These are phyloP conservation scores for Populus euphratica DNA, from an alignment of 345 rosid species.

Conservation along the genomic window DNA sequence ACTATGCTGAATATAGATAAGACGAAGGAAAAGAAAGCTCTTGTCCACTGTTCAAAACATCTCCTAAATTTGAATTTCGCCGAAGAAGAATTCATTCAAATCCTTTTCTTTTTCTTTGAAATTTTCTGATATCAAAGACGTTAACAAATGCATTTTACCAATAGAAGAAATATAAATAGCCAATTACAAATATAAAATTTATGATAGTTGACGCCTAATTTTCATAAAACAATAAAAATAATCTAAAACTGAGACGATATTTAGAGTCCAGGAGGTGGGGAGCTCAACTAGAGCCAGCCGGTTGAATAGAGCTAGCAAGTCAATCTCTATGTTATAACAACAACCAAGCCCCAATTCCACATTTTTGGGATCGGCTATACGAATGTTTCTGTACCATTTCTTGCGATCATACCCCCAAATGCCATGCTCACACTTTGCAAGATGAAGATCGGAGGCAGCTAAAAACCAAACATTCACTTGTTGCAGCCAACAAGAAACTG, in stretches of 20 bases:
- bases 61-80: no score
- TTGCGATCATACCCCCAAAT: not conserved
- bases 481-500: not conserved
- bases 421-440: not conserved
- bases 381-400: no score
- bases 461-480: not conserved
- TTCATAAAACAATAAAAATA: no score
- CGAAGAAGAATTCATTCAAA: not conserved
- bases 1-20: no score
- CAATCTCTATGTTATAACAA: not conserved
- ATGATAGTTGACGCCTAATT: not conserved
- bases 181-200: not conserved
- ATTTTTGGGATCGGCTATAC: not conserved
- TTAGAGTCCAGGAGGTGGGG: not conserved
- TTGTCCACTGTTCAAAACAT: not conserved
- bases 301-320: constrained; percentile 5
- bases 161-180: not conserved
- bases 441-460: not conserved
- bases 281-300: not conserved
- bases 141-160: not conserved
- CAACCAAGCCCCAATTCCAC: not conserved
- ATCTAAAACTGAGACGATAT: no score
- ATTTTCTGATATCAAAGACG: not conserved
- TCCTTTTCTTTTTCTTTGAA: no score
- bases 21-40: not conserved